Evolutionary conservation across 1,139 yeast species (phyloP), one percentile per base, ranked within the genome.

Genomic region (Scheffersomyces titani): DNA sequence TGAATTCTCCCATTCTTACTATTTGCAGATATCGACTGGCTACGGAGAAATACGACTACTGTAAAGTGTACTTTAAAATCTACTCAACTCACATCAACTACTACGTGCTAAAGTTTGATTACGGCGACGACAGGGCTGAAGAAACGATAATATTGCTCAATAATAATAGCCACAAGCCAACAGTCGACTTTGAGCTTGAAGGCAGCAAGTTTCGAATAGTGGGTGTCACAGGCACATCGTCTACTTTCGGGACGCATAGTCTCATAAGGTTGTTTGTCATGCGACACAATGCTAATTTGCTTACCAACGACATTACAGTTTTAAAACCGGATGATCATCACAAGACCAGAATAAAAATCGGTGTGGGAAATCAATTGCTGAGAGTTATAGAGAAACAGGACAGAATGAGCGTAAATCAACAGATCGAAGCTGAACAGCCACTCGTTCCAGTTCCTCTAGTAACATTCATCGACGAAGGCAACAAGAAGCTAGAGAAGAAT

Each of bases 181-280:
- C 72, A 13, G 76, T 73, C 7, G 82, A 78, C 58, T 67, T 74
- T 44, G 56, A 62, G 30, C 70, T 68, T 62, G 64, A 66, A 46
- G 64, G 62, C 44, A 70, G 77, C 24, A 74, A 74, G 54, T 63
- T 77, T 30, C 65, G 82, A 36, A 64, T 75, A 3, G 57, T 62
- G 47, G 82, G 82, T 0, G 70, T 75, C 0, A 70, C 79, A 3
- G 80, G 80, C 0, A 73, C 77, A 3, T 65, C 78, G 1, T 75
- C 81, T 9, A 74, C 80, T 0, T 76, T 77, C 59, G 80, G 80
- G 7, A 46, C 49, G 4, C 73, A 70, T 54, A 75, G 77, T 1
- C 61, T 71, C 13, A 65, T 76, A 47, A 68, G 70, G 52, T 54
- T 74, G 44, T 70, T 61, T 54, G 68, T 75, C 6, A 64, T 78